Percentiles rank a stretch among this genome's conserved stretches.
These are phyloP conservation scores for Ceriops tagal DNA, from an alignment of 345 rosid genomes.

Conservation along the genomic window DNA sequence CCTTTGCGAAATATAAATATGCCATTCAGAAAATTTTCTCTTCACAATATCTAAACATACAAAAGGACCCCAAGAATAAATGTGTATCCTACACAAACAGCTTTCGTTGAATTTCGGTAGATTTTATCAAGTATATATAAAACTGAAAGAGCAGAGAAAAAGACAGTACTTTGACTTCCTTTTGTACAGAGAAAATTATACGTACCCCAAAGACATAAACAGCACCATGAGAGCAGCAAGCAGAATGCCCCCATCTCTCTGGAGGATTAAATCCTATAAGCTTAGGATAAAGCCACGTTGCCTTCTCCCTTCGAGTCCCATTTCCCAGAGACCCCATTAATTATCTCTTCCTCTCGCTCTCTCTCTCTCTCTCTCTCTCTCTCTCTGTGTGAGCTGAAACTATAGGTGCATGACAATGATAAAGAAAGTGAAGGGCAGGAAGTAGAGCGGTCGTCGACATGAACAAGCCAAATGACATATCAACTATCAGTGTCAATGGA, in stretches of 20 bases:
- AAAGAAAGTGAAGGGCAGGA: conserved; percentile 16
- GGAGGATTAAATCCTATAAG: conserved; percentile 55
- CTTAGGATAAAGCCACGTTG: conserved; percentile 74
- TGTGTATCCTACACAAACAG: too few relatives aligned
- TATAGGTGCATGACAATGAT: conserved; percentile 23
- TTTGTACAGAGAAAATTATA: not conserved
- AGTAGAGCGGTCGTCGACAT: conserved; percentile 32
- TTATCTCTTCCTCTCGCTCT: not conserved
- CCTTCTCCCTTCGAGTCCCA: conserved; percentile 41
- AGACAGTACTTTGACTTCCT: not conserved
- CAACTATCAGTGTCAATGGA: conserved; percentile 71
- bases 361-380: not conserved
- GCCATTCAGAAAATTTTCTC: too few relatives aligned
- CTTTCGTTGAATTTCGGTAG: too few relatives aligned
- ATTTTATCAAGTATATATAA: not conserved
- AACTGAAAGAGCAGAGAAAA: not conserved
- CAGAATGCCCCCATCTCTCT: conserved; percentile 82
- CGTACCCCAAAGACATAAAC: conserved; percentile 71
- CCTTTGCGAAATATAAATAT: conserved; percentile 18
- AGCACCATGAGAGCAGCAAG: conserved; percentile 57
- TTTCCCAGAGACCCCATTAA: conserved; percentile 46
- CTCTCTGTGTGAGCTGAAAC: not conserved
- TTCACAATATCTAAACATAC: too few relatives aligned
- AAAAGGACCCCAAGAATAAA: not conserved
- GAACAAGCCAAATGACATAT: conserved; percentile 49